Evolutionary conservation across 768 basidiomycete genomes (phyloP), one percentile per base, ranked within the genome.

Genomic region (Tricholoma matsutake): DNA sequence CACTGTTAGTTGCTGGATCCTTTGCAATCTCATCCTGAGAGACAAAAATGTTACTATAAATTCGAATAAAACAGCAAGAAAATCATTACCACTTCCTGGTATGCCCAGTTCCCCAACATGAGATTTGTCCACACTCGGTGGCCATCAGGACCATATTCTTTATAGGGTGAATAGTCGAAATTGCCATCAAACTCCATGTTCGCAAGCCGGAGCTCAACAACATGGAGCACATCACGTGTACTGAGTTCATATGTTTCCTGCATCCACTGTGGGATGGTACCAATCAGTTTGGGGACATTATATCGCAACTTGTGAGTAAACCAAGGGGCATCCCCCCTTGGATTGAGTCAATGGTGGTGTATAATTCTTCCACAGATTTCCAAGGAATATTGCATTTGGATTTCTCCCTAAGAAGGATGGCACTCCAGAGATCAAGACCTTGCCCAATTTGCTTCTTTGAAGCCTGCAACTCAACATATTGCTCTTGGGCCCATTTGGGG

Each of bases 51-150:
- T 28, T 39, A 25, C 39, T 29, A 45, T 37, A 45, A 45, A 35
- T 11, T 28, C n/a, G 47, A 52, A 57, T 8, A 6, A 72, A 69
- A 43, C 41, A 43, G 41, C 41, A 43, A 43, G 9, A 43, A 43
- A 43, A 43, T 43, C 41, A 43, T 10, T 67, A 78, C 77, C 6
- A 70, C 73, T 54, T 81, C 76, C 6, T 65, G 58, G 76, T 74
- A 80, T 1, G 74, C 75, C 65, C 70, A 81, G 35, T 76, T 67
- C 3, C 75, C 79, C 0, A 76, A 77, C 75, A 80, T 78, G 20
- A 81, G 64, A 65, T 79, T 67, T 3, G 28, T 45, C 57, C 63
- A 76, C 6, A 61, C 67, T 0, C 71, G 63, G 25, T 68, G 63
- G 0, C 67, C 71, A 9, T 67, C 45, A 68, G 55, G 35, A 43